These are phyloP conservation scores for Triglochin maritima DNA, from an alignment of 106 monocot species.

Conservation along the genomic window DNA sequence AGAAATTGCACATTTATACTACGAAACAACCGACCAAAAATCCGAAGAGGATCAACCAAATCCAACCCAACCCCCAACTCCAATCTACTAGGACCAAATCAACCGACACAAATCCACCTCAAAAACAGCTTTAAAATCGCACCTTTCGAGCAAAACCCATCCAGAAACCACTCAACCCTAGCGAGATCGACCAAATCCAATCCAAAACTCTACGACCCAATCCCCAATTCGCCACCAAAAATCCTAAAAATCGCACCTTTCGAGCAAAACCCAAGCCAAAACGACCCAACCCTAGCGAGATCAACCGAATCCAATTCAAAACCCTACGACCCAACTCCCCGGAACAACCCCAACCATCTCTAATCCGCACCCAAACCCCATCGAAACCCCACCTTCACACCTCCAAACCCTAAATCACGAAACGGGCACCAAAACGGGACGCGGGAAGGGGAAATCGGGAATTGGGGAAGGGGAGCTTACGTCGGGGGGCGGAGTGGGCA, in stretches of 20 bases:
- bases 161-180: not conserved
- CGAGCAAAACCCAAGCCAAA: not conserved
- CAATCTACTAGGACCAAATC: too few relatives aligned
- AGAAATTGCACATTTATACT: too few relatives aligned
- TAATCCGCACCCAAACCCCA: not conserved
- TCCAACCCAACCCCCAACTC: too few relatives aligned
- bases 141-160: not conserved
- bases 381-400: not conserved
- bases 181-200: too few relatives aligned
- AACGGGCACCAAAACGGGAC: not conserved
- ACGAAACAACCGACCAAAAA: too few relatives aligned
- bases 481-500: conserved; percentile 42
- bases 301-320: too few relatives aligned
- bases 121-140: too few relatives aligned
- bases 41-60: too few relatives aligned
- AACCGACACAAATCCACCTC: too few relatives aligned
- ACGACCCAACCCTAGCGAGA: too few relatives aligned
- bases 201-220: not conserved
- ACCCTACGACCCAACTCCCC: not conserved
- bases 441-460: not conserved
- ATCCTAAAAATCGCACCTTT: too few relatives aligned
- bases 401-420: not conserved
- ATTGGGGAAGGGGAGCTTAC: conserved; percentile 13
- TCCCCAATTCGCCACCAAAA: too few relatives aligned
- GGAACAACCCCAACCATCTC: not conserved